phyloP scores from a whole-genome alignment of 2,329 filamentous ascomycete genomes.

The Moelleriella libera region DNA sequence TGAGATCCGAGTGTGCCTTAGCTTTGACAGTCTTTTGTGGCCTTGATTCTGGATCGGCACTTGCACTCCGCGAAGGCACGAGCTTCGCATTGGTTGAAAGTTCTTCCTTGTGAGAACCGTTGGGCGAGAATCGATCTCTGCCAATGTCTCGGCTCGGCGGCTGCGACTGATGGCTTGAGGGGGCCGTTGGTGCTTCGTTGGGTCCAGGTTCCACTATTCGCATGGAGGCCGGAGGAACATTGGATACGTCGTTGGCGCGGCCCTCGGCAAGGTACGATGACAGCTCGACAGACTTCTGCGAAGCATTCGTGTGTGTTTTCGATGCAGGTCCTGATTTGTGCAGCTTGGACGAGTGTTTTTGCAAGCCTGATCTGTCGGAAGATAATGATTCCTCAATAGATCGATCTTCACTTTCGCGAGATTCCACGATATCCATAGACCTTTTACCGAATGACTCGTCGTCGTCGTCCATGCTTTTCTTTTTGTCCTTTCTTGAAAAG shows the following conservation, averaged over 20 bases:
- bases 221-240: slow-evolving; percentile 42
- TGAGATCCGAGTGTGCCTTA: slow-evolving; percentile 50
- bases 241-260: slow-evolving; percentile 37
- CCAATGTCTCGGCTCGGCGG: slow-evolving; percentile 11
- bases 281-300: slow-evolving; percentile 23
- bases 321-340: slow-evolving; percentile 46
- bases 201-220: slow-evolving; percentile 43
- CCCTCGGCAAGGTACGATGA: slow-evolving; percentile 27
- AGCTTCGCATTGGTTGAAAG: slow-evolving; percentile 13
- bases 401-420: slow-evolving; percentile 28
- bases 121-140: slow-evolving; percentile 18
- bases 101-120: slow-evolving; percentile 21
- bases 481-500: slow-evolving; percentile 50
- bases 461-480: slow-evolving; percentile 40
- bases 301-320: slow-evolving; percentile 19
- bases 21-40: slow-evolving; percentile 34
- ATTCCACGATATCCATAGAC: slow-evolving; percentile 41
- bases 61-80: slow-evolving; percentile 8
- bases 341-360: slow-evolving; percentile 51
- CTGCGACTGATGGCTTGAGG: slow-evolving; percentile 11
- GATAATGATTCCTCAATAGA: slow-evolving; percentile 25
- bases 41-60: slow-evolving; percentile 30
- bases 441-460: slow-evolving; percentile 48
- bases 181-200: slow-evolving; percentile 23
- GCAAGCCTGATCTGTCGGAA: slow-evolving; percentile 26